Evolutionary conservation across 495 filamentous ascomycete genomes (phyloP).

Genomic region (Wilcoxina mikolae): DNA sequence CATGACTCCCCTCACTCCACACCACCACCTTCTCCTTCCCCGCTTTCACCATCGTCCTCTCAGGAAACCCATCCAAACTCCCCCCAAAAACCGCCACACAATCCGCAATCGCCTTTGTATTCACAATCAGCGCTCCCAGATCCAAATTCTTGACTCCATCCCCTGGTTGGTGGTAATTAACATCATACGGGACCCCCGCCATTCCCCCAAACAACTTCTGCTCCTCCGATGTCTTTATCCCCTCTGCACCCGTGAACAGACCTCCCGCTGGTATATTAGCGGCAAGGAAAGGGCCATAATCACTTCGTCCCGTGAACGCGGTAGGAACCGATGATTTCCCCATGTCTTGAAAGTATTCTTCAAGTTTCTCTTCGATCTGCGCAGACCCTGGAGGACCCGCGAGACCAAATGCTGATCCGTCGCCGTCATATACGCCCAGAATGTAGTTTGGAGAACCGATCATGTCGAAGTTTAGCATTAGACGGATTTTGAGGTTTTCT

Average conservation of each 20-base stretch:
- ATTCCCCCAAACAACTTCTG: slow-evolving; percentile 39
- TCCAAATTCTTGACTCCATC: slow-evolving; percentile 39
- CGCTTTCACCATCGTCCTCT: slow-evolving; percentile 24
- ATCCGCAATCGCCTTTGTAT: slow-evolving; percentile 43
- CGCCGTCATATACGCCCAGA: slow-evolving; percentile 38
- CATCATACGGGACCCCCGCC: slow-evolving; percentile 32
- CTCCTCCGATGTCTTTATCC: slow-evolving; percentile 41
- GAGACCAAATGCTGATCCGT: slow-evolving; percentile 3
- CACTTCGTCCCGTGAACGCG: slow-evolving; percentile 34
- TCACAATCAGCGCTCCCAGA: slow-evolving; percentile 39
- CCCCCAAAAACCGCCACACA: slow-evolving; percentile 39
- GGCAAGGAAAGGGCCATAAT: slow-evolving; percentile 43
- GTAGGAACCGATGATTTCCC: slow-evolving; percentile 8
- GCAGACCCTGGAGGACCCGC: slow-evolving; percentile 10
- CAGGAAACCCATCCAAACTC: slow-evolving; percentile 41
- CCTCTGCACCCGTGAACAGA: slow-evolving; percentile 48
- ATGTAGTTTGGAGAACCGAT: slow-evolving; percentile 32
- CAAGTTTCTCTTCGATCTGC: slow-evolving; percentile 6
- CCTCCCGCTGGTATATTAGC: slow-evolving; percentile 41
- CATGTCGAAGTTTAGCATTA: slow-evolving; percentile 49
- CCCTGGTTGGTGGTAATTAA: slow-evolving; percentile 43
- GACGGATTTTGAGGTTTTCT: slow-evolving; percentile 41
- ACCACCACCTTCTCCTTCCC: background rate
- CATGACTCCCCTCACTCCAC: slow-evolving; percentile 14
- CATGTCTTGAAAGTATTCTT: slow-evolving; percentile 13